Conservation (phyloP, 1,284 basidiomycete genomes). For the Rhodotorula sp. region DNA sequence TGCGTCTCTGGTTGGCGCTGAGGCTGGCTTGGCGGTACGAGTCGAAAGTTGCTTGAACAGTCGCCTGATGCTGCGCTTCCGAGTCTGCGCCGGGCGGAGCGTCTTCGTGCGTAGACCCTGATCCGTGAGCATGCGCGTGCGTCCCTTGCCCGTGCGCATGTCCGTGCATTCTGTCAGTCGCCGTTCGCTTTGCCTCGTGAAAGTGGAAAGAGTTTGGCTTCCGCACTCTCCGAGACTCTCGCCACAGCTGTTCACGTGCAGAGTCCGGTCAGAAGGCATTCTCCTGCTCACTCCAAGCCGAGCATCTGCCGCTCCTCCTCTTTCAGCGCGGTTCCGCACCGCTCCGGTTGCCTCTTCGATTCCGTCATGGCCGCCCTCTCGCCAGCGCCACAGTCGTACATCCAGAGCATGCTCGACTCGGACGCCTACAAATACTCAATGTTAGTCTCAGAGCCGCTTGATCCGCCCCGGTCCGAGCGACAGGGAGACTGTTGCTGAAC, state of each 20-base stretch:
- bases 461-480: too few species aligned
- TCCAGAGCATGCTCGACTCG: constrained; percentile 69
- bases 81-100: constrained; percentile 23
- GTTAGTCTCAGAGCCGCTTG: too few species aligned
- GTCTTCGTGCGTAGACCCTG: constrained; percentile 38
- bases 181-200: neutral
- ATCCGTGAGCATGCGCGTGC: constrained; percentile 41
- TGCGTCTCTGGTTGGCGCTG: constrained; percentile 25
- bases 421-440: constrained; percentile 99
- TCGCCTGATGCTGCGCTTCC: constrained; percentile 39
- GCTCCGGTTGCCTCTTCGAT: neutral
- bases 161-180: neutral
- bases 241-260: too few species aligned
- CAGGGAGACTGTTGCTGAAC: too few species aligned
- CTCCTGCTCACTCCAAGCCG: too few species aligned
- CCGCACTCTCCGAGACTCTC: neutral
- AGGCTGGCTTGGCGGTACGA: constrained; percentile 23
- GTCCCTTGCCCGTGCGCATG: neutral
- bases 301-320: too few species aligned
- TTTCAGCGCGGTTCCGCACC: too few species aligned
- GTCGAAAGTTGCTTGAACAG: constrained; percentile 50
- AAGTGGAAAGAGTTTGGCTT: neutral
- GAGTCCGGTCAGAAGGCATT: too few species aligned
- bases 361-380: constrained; percentile 9
- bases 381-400: constrained; percentile 19